Percentiles rank a stretch among this genome's conserved stretches.
These are phyloP conservation scores for Hyphopichia wangnamkhiaoensis DNA, from an alignment of 1,139 yeast species.

Conservation along the genomic window DNA sequence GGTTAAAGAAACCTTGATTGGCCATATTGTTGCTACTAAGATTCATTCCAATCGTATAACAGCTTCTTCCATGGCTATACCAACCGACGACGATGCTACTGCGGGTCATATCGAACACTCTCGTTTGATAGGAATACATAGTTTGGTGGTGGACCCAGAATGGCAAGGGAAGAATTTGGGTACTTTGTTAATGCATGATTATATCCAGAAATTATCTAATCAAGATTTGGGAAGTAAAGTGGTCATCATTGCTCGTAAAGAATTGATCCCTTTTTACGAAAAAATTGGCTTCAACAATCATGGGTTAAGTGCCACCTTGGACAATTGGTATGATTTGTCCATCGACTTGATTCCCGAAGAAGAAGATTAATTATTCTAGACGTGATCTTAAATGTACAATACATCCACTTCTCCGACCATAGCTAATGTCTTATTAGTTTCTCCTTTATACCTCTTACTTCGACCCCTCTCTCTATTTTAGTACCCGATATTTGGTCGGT, in stretches of 20 bases:
- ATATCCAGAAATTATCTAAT: constrained; percentile 83
- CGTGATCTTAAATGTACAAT: background rate
- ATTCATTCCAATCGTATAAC: constrained; percentile 54
- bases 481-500: no score
- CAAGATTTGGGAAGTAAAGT: constrained; percentile 84
- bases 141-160: constrained; percentile 74
- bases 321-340: constrained; percentile 66
- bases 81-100: constrained; percentile 32
- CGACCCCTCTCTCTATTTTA: no score
- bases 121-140: constrained; percentile 75
- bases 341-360: constrained; percentile 64
- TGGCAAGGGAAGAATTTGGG: constrained; percentile 85
- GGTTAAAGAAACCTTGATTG: constrained; percentile 69
- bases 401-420: no score
- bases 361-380: constrained; percentile 24
- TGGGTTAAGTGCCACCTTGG: constrained; percentile 66
- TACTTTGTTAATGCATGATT: constrained; percentile 80
- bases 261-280: constrained; percentile 73
- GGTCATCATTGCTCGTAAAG: constrained; percentile 69
- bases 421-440: no score
- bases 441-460: no score
- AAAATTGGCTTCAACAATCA: constrained; percentile 71
- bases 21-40: constrained; percentile 85
- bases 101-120: constrained; percentile 83
- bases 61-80: constrained; percentile 66